These are phyloP conservation scores for Trypanosoma grayi DNA, from an alignment of 208 protist genomes.

Conservation along the genomic window DNA sequence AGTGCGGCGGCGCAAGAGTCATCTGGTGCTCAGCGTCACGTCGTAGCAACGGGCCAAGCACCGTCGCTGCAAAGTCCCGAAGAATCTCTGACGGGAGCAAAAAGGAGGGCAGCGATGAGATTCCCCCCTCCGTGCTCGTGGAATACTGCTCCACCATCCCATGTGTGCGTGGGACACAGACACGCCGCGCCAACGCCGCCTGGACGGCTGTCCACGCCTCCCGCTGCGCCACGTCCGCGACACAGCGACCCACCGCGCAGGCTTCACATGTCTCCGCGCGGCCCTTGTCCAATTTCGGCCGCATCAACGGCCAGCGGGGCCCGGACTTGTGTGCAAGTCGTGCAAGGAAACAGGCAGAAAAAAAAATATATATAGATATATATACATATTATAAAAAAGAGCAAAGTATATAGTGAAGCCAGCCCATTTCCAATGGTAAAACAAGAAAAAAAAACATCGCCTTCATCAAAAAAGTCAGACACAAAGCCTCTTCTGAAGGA, in stretches of 20 bases:
- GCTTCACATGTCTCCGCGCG: too few species aligned
- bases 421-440: too few species aligned
- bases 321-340: too few species aligned
- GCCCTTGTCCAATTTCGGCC: too few species aligned
- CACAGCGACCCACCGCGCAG: background rate
- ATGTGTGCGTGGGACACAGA: slow-evolving; percentile 32
- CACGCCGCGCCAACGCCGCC: slow-evolving; percentile 18
- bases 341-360: too few species aligned
- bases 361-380: too few species aligned
- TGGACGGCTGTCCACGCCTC: slow-evolving; percentile 38
- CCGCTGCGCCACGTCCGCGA: slow-evolving; percentile 15
- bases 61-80: background rate
- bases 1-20: background rate
- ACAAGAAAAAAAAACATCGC: too few species aligned
- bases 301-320: too few species aligned
- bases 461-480: too few species aligned
- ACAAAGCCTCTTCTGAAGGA: too few species aligned
- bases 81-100: slow-evolving; percentile 4
- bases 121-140: background rate
- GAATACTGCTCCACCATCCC: slow-evolving; percentile 9
- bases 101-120: slow-evolving; percentile 3
- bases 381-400: too few species aligned
- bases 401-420: too few species aligned
- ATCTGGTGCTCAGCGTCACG: background rate
- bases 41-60: slow-evolving; percentile 12